phyloP scores from a whole-genome alignment of 805 yeast species.

The Lipomyces chichibuensis region DNA sequence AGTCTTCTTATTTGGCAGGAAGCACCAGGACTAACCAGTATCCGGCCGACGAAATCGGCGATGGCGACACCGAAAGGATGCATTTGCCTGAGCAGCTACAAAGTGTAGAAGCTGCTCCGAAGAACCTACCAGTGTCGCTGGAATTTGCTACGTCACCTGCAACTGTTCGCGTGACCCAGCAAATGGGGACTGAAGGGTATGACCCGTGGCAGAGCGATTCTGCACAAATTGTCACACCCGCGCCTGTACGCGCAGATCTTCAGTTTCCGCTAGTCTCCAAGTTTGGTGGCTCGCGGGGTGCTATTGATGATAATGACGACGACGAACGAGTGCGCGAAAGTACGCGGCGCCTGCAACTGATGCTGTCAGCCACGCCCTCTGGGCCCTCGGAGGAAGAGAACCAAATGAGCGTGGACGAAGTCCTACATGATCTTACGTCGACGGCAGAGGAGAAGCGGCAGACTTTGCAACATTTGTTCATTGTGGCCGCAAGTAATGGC shows the following conservation, averaged over 20 bases:
- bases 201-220: slow-evolving; percentile 8
- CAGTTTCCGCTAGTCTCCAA: slow-evolving; percentile 4
- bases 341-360: slow-evolving; percentile 22
- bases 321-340: slow-evolving; percentile 22
- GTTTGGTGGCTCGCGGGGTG: background rate
- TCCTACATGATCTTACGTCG: slow-evolving; percentile 33
- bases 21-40: background rate
- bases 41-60: background rate
- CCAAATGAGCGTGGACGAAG: slow-evolving; percentile 33
- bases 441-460: slow-evolving; percentile 15
- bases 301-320: slow-evolving; percentile 8
- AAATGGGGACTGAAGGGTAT: slow-evolving; percentile 1
- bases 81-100: background rate
- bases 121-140: background rate
- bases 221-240: background rate
- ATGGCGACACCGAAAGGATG: background rate
- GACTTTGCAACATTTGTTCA: slow-evolving; percentile 41
- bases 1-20: background rate
- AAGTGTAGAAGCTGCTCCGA: background rate
- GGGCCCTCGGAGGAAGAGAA: slow-evolving; percentile 11
- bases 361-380: slow-evolving; percentile 14
- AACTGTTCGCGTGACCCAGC: slow-evolving; percentile 1
- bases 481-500: slow-evolving; percentile 46
- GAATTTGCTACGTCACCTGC: background rate
- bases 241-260: slow-evolving; percentile 2